Evolutionary conservation across 208 protist genomes (phyloP).

Genomic region (Crithidia mellificae): DNA sequence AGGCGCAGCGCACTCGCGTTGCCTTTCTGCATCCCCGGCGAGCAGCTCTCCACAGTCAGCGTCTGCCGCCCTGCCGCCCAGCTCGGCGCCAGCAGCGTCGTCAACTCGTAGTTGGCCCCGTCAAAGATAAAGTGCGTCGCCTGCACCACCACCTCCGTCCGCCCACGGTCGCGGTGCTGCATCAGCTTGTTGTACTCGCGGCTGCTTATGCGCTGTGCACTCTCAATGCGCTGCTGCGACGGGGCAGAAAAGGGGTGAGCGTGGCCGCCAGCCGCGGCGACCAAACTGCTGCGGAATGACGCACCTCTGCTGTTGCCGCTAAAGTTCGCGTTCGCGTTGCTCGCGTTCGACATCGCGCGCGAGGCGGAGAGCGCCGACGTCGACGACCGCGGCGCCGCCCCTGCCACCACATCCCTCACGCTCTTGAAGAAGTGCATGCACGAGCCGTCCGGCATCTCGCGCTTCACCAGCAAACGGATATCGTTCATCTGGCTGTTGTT

Average conservation of each 20-base stretch:
- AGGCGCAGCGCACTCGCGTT: constrained; percentile 28
- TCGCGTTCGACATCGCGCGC: constrained; percentile 11
- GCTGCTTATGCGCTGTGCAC: constrained; percentile 68
- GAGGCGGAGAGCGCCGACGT: not conserved
- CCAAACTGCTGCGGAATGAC: constrained; percentile 20
- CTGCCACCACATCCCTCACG: constrained; percentile 30
- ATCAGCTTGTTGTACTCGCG: constrained; percentile 72
- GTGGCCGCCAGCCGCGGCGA: not conserved
- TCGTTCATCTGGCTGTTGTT: constrained; percentile 61
- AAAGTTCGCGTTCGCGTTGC: constrained; percentile 7
- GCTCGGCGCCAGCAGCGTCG: constrained; percentile 53
- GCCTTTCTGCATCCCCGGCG: not conserved
- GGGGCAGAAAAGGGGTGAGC: constrained; percentile 5
- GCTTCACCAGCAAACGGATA: constrained; percentile 56
- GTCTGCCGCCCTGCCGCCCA: constrained; percentile 69
- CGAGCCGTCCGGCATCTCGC: constrained; percentile 55
- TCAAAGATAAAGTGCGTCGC: constrained; percentile 68
- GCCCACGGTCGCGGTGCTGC: constrained; percentile 49
- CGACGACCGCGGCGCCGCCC: not conserved
- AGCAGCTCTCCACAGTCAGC: constrained; percentile 53
- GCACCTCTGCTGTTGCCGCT: constrained; percentile 8
- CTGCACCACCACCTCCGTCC: constrained; percentile 52
- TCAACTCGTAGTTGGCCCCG: constrained; percentile 61
- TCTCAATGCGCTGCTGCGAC: constrained; percentile 45
- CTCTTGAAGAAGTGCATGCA: constrained; percentile 72